Percentiles rank a stretch among this genome's conserved stretches.
Evolutionary conservation across 768 basidiomycete species (phyloP).

Genomic region (Baorangia bicolor): DNA sequence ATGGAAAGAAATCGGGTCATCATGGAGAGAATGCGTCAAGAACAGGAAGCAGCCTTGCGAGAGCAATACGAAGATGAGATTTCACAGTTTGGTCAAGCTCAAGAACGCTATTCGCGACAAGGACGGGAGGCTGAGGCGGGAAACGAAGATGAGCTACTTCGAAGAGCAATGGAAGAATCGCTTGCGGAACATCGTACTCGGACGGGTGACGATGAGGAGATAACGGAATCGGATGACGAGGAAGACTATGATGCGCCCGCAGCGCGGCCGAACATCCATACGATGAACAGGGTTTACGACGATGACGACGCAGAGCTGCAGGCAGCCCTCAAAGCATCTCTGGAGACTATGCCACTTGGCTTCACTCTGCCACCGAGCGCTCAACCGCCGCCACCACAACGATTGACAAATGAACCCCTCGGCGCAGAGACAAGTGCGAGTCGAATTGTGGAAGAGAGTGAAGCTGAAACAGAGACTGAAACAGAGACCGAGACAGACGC

Average conservation of each 20-base stretch:
- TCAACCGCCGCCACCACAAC: constrained; percentile 15
- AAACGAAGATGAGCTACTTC: constrained; percentile 56
- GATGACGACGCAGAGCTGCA: constrained; percentile 88
- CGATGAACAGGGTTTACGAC: constrained; percentile 58
- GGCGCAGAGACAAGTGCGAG: constrained; percentile 7
- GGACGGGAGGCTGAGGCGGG: constrained; percentile 23
- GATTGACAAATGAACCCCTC: constrained; percentile 10
- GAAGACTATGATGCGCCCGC: constrained; percentile 13
- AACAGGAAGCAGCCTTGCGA: constrained; percentile 66
- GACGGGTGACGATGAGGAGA: constrained; percentile 20
- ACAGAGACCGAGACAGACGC: constrained; percentile 38
- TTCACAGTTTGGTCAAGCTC: constrained; percentile 20
- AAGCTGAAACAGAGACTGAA: constrained; percentile 35
- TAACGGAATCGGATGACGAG: constrained; percentile 25
- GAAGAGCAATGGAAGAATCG: constrained; percentile 41
- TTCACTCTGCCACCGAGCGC: constrained; percentile 38
- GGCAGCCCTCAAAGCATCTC: constrained; percentile 81
- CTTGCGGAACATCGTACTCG: constrained; percentile 19
- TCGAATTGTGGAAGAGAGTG: constrained; percentile 10
- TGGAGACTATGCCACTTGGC: constrained; percentile 60
- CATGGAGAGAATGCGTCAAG: constrained; percentile 60
- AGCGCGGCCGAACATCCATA: not conserved
- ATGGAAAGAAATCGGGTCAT: constrained; percentile 61
- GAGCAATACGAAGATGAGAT: constrained; percentile 52
- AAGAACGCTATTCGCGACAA: constrained; percentile 7